phyloP scores from a whole-genome alignment of 2,329 filamentous ascomycete species.

The Triangularia setosa region DNA sequence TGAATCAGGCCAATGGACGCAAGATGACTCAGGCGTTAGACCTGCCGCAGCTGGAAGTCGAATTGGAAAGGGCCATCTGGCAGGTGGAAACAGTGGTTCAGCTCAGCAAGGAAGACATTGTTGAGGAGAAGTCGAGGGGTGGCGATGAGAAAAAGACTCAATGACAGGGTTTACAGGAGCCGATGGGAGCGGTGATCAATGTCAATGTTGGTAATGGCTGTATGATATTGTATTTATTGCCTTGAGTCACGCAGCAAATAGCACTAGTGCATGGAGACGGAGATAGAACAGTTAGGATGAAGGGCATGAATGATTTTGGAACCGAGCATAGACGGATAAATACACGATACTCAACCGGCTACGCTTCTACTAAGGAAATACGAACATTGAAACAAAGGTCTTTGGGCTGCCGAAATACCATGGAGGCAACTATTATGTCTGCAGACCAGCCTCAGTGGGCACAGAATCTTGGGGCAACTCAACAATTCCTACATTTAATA shows the following conservation, averaged over 20 bases:
- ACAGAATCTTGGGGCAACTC: too few species aligned
- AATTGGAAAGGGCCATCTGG: constrained; percentile 71
- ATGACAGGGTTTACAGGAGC: constrained; percentile 6
- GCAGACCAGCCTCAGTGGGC: too few species aligned
- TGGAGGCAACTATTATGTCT: too few species aligned
- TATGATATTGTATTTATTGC: background rate
- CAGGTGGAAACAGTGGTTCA: constrained; percentile 58
- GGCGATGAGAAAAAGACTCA: constrained; percentile 21
- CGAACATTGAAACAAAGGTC: background rate
- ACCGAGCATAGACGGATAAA: background rate
- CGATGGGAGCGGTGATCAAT: background rate
- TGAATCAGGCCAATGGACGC: constrained; percentile 32
- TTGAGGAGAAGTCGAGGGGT: constrained; percentile 13
- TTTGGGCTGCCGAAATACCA: too few species aligned
- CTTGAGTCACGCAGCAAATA: background rate
- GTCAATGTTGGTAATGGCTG: background rate
- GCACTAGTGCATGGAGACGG: background rate
- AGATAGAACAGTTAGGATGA: background rate
- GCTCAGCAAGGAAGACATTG: constrained; percentile 31
- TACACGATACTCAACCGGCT: background rate
- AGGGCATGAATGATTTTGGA: background rate
- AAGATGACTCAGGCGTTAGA: constrained; percentile 49
- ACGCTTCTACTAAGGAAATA: background rate
- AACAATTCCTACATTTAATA: too few species aligned
- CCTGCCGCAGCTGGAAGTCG: constrained; percentile 66